phyloP scores from a whole-genome alignment of 768 basidiomycete species.

The Russula griseocarnosa region DNA sequence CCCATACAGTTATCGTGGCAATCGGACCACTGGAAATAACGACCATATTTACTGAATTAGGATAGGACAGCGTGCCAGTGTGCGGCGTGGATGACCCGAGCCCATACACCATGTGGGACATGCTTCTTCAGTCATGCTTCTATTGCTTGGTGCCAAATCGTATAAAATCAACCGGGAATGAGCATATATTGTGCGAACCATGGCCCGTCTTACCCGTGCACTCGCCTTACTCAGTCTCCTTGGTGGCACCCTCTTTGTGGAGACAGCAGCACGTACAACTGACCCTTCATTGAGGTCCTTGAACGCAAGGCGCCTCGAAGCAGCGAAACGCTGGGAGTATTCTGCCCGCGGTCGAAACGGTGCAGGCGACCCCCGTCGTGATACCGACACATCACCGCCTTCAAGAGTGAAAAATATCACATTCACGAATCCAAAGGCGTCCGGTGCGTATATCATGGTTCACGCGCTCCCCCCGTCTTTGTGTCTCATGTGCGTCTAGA shows the following conservation, averaged over 20 bases:
- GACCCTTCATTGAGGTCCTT: background rate
- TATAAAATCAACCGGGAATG: constrained; percentile 1
- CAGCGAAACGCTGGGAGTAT: constrained; percentile 11
- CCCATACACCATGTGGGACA: background rate
- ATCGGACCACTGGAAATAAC: no score
- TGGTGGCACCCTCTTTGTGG: background rate
- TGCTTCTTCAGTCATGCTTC: background rate
- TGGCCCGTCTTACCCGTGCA: background rate
- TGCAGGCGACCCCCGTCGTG: background rate
- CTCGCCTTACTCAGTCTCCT: constrained; percentile 5
- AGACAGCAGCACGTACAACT: background rate
- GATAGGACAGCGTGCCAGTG: background rate
- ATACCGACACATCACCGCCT: constrained; percentile 4
- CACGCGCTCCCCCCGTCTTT: background rate
- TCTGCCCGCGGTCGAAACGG: constrained; percentile 6
- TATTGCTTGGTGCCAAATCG: background rate
- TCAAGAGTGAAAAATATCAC: constrained; percentile 55
- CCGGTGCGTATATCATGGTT: constrained; percentile 39
- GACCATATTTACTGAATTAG: background rate
- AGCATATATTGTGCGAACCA: background rate
- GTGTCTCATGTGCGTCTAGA: constrained; percentile 37
- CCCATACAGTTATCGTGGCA: background rate
- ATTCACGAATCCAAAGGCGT: constrained; percentile 63
- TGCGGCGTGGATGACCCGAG: background rate
- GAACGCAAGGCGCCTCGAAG: constrained; percentile 20